These are phyloP conservation scores for Penicillium brasilianum DNA, from an alignment of 2,329 filamentous ascomycete genomes.

Conservation along the genomic window DNA sequence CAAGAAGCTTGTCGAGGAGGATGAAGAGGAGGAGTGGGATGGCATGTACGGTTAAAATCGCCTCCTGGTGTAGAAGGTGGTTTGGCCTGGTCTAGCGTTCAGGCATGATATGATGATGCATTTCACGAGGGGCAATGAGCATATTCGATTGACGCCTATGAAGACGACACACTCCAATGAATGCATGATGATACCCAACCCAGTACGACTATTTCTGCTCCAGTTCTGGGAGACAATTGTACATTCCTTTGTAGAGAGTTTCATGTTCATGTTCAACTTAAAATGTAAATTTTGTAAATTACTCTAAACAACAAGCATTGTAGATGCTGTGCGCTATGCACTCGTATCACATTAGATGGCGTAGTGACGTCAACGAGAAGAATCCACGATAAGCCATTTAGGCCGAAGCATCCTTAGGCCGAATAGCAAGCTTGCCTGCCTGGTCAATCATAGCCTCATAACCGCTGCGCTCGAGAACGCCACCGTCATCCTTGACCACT, in stretches of 20 bases:
- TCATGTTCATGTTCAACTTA: not conserved
- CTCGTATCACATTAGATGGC: conserved; percentile 3
- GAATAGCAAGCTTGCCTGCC: conserved; percentile 49
- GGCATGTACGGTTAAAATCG: conserved; percentile 50
- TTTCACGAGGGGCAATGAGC: conserved; percentile 6
- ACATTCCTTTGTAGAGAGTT: not conserved
- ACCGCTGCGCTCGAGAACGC: conserved; percentile 48
- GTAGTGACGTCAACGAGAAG: conserved; percentile 1
- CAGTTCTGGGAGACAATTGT: not conserved
- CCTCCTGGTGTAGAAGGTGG: not conserved
- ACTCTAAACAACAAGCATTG: not conserved
- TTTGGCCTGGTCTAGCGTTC: conserved; percentile 3
- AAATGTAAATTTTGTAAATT: not conserved
- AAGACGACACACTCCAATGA: not conserved
- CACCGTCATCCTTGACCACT: conserved; percentile 48
- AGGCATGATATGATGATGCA: conserved; percentile 4
- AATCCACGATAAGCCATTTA: conserved; percentile 29
- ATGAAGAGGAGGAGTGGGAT: conserved; percentile 56
- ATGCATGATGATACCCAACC: conserved; percentile 5
- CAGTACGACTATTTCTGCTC: not conserved
- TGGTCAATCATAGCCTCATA: conserved; percentile 51
- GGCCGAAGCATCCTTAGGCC: conserved; percentile 42
- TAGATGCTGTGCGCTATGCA: not conserved
- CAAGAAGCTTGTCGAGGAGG: conserved; percentile 46
- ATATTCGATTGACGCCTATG: not conserved